These are phyloP conservation scores for Pyrenophora seminiperda DNA, from an alignment of 2,329 filamentous ascomycete genomes.

Conservation along the genomic window DNA sequence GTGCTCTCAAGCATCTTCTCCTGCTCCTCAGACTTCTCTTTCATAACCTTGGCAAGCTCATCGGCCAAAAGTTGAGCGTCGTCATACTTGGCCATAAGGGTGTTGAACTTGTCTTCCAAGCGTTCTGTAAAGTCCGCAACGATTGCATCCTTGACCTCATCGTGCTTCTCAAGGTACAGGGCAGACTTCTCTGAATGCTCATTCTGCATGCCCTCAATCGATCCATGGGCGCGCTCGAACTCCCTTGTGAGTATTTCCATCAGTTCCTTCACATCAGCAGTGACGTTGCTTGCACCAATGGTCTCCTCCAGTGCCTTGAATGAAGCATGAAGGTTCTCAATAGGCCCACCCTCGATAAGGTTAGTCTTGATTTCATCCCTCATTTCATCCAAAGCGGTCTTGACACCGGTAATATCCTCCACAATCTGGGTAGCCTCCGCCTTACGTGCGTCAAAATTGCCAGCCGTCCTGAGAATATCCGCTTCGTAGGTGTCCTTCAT, in stretches of 20 bases:
- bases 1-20: conserved; percentile 75
- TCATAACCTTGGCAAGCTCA: conserved; percentile 72
- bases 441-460: conserved; percentile 82
- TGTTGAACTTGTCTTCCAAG: conserved; percentile 77
- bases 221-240: conserved; percentile 82
- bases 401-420: conserved; percentile 79
- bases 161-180: conserved; percentile 62
- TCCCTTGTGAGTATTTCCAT: conserved; percentile 78
- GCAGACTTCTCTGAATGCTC: conserved; percentile 70
- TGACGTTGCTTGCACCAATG: conserved; percentile 57
- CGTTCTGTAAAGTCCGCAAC: conserved; percentile 61
- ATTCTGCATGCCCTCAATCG: conserved; percentile 79
- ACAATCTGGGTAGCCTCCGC: conserved; percentile 79
- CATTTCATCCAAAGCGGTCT: conserved; percentile 75
- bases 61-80: conserved; percentile 78
- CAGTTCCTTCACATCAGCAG: conserved; percentile 62
- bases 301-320: conserved; percentile 73
- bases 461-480: conserved; percentile 74
- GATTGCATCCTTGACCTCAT: conserved; percentile 62
- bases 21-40: conserved; percentile 73
- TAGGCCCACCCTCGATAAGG: conserved; percentile 73
- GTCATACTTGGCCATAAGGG: conserved; percentile 85
- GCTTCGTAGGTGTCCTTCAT: conserved; percentile 74
- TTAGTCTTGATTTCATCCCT: conserved; percentile 76
- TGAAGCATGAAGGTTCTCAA: conserved; percentile 63